Conservation (phyloP, 1,139 yeast genomes). For the Blastobotrys arbuscula region DNA sequence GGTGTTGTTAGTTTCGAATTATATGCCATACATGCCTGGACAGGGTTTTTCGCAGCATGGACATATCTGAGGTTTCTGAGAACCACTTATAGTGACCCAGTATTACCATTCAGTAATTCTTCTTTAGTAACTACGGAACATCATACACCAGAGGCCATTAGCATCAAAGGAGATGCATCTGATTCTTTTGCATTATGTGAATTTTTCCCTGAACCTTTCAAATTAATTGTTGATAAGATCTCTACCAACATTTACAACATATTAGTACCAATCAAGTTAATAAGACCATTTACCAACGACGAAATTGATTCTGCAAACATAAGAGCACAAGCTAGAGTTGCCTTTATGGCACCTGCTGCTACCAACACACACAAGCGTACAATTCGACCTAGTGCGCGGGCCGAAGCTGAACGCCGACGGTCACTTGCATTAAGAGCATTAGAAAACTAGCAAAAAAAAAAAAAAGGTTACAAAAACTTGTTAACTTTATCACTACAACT, state of each 20-base stretch:
- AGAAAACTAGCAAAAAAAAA: slow-evolving; percentile 34
- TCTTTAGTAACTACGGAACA: slow-evolving; percentile 3
- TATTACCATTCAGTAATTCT: slow-evolving; percentile 27
- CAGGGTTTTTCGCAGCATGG: slow-evolving; percentile 69
- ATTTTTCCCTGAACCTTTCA: slow-evolving; percentile 60
- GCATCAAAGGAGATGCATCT: slow-evolving; percentile 77
- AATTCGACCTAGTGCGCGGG: slow-evolving; percentile 18
- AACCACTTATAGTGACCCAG: slow-evolving; percentile 34
- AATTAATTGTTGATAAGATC: slow-evolving; percentile 39
- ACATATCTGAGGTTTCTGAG: slow-evolving; percentile 72
- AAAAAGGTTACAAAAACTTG: not conserved
- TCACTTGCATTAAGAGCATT: slow-evolving; percentile 79
- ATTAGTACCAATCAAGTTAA: slow-evolving; percentile 14
- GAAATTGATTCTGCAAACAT: slow-evolving; percentile 25
- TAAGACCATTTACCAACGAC: slow-evolving; percentile 19
- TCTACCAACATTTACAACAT: slow-evolving; percentile 14
- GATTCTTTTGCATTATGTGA: slow-evolving; percentile 79
- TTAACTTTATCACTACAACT: no score
- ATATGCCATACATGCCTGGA: slow-evolving; percentile 50
- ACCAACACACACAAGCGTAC: slow-evolving; percentile 7
- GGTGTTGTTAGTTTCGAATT: slow-evolving; percentile 21
- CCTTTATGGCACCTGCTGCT: slow-evolving; percentile 6
- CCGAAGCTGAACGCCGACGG: slow-evolving; percentile 80
- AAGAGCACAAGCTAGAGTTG: slow-evolving; percentile 22
- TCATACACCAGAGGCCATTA: slow-evolving; percentile 26